A percentile compares a stretch with the other conserved stretches of the same genome.
phyloP scores from a whole-genome alignment of 768 basidiomycete genomes.

The Lentinula detonsa region DNA sequence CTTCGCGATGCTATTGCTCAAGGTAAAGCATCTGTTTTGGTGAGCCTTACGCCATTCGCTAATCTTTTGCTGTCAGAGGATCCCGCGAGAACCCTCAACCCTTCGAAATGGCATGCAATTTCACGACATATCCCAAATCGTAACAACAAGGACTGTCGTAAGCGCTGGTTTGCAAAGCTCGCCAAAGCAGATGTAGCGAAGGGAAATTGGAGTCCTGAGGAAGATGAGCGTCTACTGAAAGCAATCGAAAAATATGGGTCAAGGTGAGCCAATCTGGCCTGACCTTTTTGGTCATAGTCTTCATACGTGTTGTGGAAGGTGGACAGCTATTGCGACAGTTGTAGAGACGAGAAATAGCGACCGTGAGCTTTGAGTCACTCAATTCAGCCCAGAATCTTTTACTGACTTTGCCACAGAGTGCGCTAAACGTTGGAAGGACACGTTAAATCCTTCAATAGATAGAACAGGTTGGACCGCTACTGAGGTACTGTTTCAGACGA shows the following conservation, averaged over 20 bases:
- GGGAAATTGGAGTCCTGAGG: conserved; percentile 56
- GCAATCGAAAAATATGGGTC: conserved; percentile 53
- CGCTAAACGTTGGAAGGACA: conserved; percentile 23
- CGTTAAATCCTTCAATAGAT: conserved; percentile 21
- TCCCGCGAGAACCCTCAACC: conserved; percentile 4
- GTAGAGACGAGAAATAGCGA: conserved; percentile 22
- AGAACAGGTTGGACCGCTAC: conserved; percentile 17
- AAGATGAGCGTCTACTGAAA: conserved; percentile 50
- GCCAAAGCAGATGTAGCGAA: conserved; percentile 47
- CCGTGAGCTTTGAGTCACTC: conserved; percentile 6
- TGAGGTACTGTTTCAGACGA: conserved; percentile 10
- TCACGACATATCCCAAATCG: conserved; percentile 18
- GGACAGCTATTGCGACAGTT: conserved; percentile 18
- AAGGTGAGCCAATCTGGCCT: conserved; percentile 25
- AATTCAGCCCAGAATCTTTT: background rate
- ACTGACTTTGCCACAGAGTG: conserved; percentile 13
- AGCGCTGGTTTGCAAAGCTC: conserved; percentile 39
- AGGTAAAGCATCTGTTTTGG: background rate
- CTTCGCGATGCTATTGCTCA: conserved; percentile 11
- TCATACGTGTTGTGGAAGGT: conserved; percentile 7
- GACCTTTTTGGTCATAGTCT: background rate
- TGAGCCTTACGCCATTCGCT: background rate
- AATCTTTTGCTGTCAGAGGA: conserved; percentile 11
- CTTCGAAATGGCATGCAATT: conserved; percentile 12
- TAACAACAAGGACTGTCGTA: conserved; percentile 19